These are phyloP conservation scores for Syzygium jambos DNA, from an alignment of 345 rosid species.

Conservation along the genomic window DNA sequence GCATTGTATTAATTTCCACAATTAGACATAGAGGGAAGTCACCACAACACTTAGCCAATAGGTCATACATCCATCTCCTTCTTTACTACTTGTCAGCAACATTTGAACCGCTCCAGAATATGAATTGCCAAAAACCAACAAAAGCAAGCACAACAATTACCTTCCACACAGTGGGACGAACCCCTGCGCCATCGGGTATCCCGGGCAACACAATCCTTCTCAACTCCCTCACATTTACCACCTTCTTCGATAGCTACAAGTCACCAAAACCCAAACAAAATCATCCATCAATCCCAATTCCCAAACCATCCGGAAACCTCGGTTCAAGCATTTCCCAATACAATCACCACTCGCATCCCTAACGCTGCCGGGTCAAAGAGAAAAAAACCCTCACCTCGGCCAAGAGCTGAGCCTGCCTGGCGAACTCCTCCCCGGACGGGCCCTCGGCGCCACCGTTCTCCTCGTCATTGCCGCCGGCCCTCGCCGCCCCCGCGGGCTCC, in stretches of 20 bases:
- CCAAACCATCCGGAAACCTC: not conserved
- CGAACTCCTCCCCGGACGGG: conserved; percentile 53
- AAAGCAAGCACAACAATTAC: conserved; percentile 13
- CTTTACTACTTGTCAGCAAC: not conserved
- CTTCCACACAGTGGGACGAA: conserved; percentile 92
- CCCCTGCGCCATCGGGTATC: conserved; percentile 75
- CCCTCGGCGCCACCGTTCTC: conserved; percentile 21
- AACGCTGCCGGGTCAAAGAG: not conserved
- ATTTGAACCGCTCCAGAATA: not conserved
- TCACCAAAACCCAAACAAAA: not conserved
- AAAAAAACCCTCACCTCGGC: conserved; percentile 43
- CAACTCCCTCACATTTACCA: conserved; percentile 65
- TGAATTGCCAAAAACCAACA: not conserved
- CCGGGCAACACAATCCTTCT: conserved; percentile 77
- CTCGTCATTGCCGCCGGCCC: conserved; percentile 6
- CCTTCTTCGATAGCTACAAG: conserved; percentile 73
- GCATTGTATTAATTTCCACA: not conserved
- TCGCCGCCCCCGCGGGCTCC: not conserved
- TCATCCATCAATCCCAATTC: not conserved
- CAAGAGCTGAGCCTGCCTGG: conserved; percentile 68
- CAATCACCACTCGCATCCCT: not conserved
- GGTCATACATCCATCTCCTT: not conserved
- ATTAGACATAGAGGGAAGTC: rapidly evolving
- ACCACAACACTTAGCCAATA: not conserved
- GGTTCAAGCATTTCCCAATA: not conserved